Evolutionary conservation across 345 rosid genomes (phyloP), one percentile per base, ranked within the genome.

Genomic region (Gossypium mustelinum): DNA sequence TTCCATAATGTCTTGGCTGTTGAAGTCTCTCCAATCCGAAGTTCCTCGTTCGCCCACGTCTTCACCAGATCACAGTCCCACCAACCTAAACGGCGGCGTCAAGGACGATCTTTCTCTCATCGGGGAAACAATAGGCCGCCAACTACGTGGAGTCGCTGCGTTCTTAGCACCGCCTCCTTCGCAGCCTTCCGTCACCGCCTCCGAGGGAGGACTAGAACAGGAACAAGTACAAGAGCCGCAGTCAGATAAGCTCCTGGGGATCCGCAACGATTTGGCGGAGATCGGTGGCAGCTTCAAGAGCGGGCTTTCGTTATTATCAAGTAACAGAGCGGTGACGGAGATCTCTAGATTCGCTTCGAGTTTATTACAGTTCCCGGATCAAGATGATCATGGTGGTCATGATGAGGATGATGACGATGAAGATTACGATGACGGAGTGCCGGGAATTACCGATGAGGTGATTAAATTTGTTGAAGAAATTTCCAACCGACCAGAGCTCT

Each of bases 191-290:
- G 3, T 2, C 75, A 52, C 58, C 17, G 22, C 48, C 29, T 29
- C 80, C 58, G 59, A 73, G 58, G 20, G 13, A 51, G 9, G 4
- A 4, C 3, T 45, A 58, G 14, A 34, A 47, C 41, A 18, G 58
- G 55, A 41, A 59, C 66, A 43, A 5, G 43, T 45, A 20, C 11
- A 18, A 2, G 57, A 60, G 8, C 47, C 65, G 7, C 77, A 75
- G 24, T 72, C 79, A 1, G 83, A 81, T 60, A 77, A 77, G 44
- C 87, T 91, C 6, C 10, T 68, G 13, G 92, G 92, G 75, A 84
- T 91, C 71, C 87, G 90, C 4, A 89, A 84, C 71, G 92, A 91
- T 87, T 87, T 91, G 0, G 90, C 82, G 1, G 97, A 91, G 78
- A 84, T 91, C 54, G 87, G 89, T 3, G 92, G 85, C n/a, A 89